Evolutionary conservation across 805 yeast species (phyloP).

Genomic region (Metschnikowia sp.): DNA sequence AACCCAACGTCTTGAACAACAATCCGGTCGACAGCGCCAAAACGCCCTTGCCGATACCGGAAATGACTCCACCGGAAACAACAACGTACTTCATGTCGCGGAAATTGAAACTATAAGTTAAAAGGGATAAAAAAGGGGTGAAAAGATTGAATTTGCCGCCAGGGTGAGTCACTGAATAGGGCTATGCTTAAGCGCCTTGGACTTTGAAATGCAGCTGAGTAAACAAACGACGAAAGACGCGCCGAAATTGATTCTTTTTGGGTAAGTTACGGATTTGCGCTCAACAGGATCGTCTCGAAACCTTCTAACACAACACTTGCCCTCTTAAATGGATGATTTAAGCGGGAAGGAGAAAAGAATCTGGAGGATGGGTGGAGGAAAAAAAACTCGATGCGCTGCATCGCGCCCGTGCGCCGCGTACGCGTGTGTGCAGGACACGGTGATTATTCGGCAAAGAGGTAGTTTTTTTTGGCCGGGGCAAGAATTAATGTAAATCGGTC

Average conservation of each 20-base stretch:
- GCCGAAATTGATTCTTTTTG: too few species aligned
- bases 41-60: slow-evolving; percentile 99
- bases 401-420: not conserved
- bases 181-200: too few species aligned
- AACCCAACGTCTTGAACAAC: slow-evolving; percentile 87
- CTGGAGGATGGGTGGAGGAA: slow-evolving; percentile 1
- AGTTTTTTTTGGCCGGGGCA: too few species aligned
- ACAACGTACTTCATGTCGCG: slow-evolving; percentile 90
- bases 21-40: slow-evolving; percentile 96
- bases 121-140: not conserved
- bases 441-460: not conserved
- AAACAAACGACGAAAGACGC: too few species aligned
- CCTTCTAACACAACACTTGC: slow-evolving; percentile 23
- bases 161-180: too few species aligned
- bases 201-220: too few species aligned
- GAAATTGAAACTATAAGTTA: not conserved
- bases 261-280: too few species aligned
- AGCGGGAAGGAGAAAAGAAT: slow-evolving; percentile 43
- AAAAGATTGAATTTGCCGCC: not conserved
- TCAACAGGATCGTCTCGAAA: not conserved
- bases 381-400: slow-evolving; percentile 10
- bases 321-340: slow-evolving; percentile 41
- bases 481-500: too few species aligned
- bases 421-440: slow-evolving; percentile 3
- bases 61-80: slow-evolving; percentile 98